Evolutionary conservation across 2,329 filamentous ascomycete species (phyloP).

Genomic region (Penicillium hordei): DNA sequence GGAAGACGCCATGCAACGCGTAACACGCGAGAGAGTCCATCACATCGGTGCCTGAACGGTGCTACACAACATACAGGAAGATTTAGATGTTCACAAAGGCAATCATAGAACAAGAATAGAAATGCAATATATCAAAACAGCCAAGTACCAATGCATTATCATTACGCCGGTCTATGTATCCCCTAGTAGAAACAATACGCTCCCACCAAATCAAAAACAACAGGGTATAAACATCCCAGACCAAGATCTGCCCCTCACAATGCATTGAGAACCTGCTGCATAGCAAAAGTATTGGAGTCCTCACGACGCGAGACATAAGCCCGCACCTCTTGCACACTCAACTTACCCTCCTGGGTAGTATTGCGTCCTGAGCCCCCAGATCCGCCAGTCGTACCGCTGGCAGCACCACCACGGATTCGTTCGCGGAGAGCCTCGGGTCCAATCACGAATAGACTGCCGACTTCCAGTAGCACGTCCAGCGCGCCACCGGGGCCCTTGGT

Average conservation of each 20-base stretch:
- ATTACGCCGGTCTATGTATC: conserved; percentile 3
- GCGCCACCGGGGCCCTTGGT: conserved; percentile 50
- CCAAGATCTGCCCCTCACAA: conserved; percentile 44
- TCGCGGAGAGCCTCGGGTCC: conserved; percentile 75
- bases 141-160: not conserved
- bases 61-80: no score
- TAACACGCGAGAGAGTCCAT: not conserved
- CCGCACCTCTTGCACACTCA: conserved; percentile 58
- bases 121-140: not conserved
- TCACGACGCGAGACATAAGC: conserved; percentile 83
- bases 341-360: conserved; percentile 52
- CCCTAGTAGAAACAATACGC: not conserved
- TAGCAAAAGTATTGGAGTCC: conserved; percentile 75
- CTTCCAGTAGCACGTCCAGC: conserved; percentile 86
- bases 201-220: conserved; percentile 1
- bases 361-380: conserved; percentile 45
- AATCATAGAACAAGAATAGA: not conserved
- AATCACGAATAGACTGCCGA: conserved; percentile 94
- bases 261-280: conserved; percentile 76
- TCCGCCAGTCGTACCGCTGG: conserved; percentile 42
- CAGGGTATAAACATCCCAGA: conserved; percentile 3
- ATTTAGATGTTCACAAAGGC: no score
- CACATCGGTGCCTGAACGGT: no score
- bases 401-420: conserved; percentile 62
- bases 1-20: not conserved